phyloP scores from a whole-genome alignment of 371 early-diverging fungal genomes.

The Zychaea mexicana region DNA sequence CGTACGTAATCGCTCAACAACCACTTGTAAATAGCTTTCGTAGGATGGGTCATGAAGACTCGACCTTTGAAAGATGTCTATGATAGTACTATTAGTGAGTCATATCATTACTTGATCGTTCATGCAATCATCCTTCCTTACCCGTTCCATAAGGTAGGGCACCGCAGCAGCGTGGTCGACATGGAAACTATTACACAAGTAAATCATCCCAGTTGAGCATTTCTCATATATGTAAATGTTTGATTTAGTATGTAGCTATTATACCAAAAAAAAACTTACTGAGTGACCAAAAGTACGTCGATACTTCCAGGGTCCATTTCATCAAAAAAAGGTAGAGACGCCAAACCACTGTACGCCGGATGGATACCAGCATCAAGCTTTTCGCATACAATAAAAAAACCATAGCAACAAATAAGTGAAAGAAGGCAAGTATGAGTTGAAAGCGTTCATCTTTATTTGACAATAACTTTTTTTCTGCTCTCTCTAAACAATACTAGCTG shows the following conservation, averaged over 20 bases:
- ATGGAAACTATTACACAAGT: slow-evolving; percentile 81
- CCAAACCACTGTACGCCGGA: slow-evolving; percentile 97
- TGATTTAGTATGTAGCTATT: too few relatives aligned
- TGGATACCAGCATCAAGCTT: slow-evolving; percentile 99
- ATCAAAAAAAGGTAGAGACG: slow-evolving; percentile 98
- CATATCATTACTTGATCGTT: not conserved
- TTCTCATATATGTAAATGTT: too few relatives aligned
- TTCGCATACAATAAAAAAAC: slow-evolving; percentile 7
- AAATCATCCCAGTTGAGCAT: not conserved
- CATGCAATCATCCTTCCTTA: too few relatives aligned
- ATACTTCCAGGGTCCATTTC: slow-evolving; percentile 94
- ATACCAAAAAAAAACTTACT: slow-evolving; percentile 57
- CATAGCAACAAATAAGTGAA: slow-evolving; percentile 17
- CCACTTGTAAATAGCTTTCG: slow-evolving; percentile 99
- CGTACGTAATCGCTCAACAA: slow-evolving; percentile 97
- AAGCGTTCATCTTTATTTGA: slow-evolving; percentile 2
- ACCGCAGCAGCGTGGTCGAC: slow-evolving; percentile 99
- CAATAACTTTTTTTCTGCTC: not conserved
- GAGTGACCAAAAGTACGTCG: slow-evolving; percentile 96
- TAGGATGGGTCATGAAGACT: slow-evolving; percentile 99
- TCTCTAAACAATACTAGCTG: not conserved
- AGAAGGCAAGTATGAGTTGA: slow-evolving; percentile 13
- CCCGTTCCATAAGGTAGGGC: slow-evolving; percentile 98
- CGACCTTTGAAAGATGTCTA: slow-evolving; percentile 98
- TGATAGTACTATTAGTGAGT: not conserved